Conservation (phyloP, 73 alveolate genomes). For the Uronychia setigera region DNA sequence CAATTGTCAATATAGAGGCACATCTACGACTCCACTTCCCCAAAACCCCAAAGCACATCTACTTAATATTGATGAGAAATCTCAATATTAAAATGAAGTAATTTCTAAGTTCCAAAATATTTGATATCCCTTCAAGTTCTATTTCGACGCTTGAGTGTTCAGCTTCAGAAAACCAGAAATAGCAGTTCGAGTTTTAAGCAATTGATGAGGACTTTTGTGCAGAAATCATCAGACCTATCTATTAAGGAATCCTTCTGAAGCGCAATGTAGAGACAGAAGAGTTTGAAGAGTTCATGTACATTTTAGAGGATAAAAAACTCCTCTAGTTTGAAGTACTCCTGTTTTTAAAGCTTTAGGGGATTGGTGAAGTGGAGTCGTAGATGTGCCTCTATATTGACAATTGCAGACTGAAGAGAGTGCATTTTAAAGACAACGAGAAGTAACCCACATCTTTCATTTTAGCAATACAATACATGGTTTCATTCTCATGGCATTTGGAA, state of each 20-base stretch:
- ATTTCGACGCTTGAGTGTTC: too few species aligned
- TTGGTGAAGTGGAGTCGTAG: neutral
- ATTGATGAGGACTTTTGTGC: too few species aligned
- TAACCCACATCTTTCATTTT: neutral
- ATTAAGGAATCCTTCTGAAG: neutral
- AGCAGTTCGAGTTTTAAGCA: too few species aligned
- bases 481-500: neutral
- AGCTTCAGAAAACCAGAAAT: too few species aligned
- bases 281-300: neutral
- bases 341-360: neutral
- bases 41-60: neutral
- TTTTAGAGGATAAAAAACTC: neutral
- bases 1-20: neutral
- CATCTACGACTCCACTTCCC: neutral
- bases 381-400: neutral
- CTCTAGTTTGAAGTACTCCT: neutral
- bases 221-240: too few species aligned
- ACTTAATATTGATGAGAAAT: too few species aligned
- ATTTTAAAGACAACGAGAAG: neutral
- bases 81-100: too few species aligned
- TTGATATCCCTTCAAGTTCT: too few species aligned
- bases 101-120: too few species aligned
- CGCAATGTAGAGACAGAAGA: neutral
- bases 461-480: neutral
- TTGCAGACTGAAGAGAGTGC: neutral